These are phyloP conservation scores for Pythium sukuiense DNA, from an alignment of 352 stramenopile species.

Conservation along the genomic window DNA sequence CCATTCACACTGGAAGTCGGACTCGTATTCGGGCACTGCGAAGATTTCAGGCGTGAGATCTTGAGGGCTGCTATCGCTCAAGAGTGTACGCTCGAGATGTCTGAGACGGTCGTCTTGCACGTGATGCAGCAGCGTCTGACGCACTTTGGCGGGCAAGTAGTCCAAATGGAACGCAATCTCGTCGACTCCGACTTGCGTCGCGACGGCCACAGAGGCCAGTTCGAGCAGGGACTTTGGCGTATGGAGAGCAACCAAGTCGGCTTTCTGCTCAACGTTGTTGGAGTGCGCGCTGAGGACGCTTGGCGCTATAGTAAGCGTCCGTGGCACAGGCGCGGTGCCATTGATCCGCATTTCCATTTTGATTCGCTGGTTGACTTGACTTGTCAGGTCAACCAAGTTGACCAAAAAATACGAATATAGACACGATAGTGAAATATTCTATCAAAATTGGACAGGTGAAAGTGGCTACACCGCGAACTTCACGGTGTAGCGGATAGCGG, in stretches of 20 bases:
- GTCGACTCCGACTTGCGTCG: slow-evolving; percentile 3
- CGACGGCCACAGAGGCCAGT: slow-evolving; percentile 13
- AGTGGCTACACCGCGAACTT: neutral
- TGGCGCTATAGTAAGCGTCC: neutral
- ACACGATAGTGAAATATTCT: neutral
- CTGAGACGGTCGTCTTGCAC: slow-evolving; percentile 20
- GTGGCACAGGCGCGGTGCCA: neutral
- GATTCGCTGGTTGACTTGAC: neutral
- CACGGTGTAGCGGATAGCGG: too few relatives aligned
- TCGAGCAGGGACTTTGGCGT: slow-evolving; percentile 14
- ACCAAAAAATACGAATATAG: slow-evolving; percentile 6
- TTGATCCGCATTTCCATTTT: neutral
- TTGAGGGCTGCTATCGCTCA: neutral
- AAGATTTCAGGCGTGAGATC: neutral
- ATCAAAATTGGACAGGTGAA: neutral
- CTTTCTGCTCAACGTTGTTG: neutral
- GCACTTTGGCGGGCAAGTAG: slow-evolving; percentile 14
- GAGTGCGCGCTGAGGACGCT: neutral
- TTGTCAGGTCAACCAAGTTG: slow-evolving; percentile 29
- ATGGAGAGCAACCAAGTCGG: neutral
- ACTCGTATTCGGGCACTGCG: neutral
- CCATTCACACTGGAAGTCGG: slow-evolving; percentile 28
- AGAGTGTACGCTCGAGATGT: slow-evolving; percentile 15
- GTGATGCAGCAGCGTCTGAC: slow-evolving; percentile 1
- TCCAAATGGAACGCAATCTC: slow-evolving; percentile 20